These are phyloP conservation scores for Teratosphaeria destructans DNA, from an alignment of 2,329 filamentous ascomycete genomes.

Conservation along the genomic window DNA sequence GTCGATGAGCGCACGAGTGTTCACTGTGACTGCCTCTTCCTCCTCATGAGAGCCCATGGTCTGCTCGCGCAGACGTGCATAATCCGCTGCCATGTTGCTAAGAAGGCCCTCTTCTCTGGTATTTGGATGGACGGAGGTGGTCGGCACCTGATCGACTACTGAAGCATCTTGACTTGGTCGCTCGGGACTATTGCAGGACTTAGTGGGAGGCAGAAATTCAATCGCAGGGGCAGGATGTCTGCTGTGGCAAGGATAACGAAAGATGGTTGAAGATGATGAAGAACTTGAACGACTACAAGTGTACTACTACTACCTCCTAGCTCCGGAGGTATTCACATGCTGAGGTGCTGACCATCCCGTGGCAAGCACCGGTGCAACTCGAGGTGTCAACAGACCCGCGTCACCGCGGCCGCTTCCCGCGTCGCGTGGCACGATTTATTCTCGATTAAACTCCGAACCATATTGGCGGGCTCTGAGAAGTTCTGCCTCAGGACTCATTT, in stretches of 20 bases:
- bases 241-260: not conserved
- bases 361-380: not conserved
- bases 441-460: not conserved
- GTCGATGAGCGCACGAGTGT: constrained; percentile 91
- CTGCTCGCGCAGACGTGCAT: constrained; percentile 58
- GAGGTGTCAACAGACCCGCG: not conserved
- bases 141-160: not conserved
- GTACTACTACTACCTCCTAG: not conserved
- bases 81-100: constrained; percentile 40
- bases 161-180: not conserved
- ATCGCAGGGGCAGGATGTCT: not conserved
- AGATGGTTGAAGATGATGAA: not conserved
- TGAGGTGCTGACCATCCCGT: not conserved
- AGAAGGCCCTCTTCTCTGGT: not conserved
- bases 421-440: constrained; percentile 57
- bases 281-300: not conserved
- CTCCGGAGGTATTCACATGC: not conserved
- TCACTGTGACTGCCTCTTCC: constrained; percentile 95
- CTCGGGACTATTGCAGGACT: not conserved
- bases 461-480: not conserved
- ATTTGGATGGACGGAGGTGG: not conserved
- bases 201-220: not conserved
- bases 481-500: not conserved
- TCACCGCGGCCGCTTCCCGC: not conserved
- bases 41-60: constrained; percentile 78